Conservation (phyloP, 345 rosid species). For the Physaria fendleri region DNA sequence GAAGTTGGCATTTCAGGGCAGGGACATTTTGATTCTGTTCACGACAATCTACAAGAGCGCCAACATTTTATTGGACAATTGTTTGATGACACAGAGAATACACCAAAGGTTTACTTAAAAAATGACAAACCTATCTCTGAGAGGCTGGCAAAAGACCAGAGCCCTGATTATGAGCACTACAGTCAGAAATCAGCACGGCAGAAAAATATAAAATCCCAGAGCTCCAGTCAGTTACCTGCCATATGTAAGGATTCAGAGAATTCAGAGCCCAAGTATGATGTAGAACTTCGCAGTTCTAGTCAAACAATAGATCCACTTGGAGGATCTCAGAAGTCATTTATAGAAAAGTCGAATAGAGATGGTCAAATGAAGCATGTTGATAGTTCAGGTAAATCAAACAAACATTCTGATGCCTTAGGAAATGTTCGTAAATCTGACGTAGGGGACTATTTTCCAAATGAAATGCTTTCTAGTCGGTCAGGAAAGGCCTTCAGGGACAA, state of each 20-base stretch:
- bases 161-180: conserved; percentile 35
- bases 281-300: conserved; percentile 35
- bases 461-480: conserved; percentile 35
- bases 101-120: conserved; percentile 34
- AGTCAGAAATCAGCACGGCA: conserved; percentile 39
- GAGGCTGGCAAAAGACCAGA: conserved; percentile 40
- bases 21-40: conserved; percentile 32
- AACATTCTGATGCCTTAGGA: conserved; percentile 40
- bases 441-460: conserved; percentile 36
- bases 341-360: conserved; percentile 44
- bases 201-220: conserved; percentile 56
- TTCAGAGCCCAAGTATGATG: conserved; percentile 35
- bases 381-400: conserved; percentile 38
- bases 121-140: conserved; percentile 46
- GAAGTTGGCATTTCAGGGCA: conserved; percentile 31
- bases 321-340: conserved; percentile 35
- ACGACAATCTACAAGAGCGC: conserved; percentile 42
- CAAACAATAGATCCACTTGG: conserved; percentile 35
- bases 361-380: conserved; percentile 35
- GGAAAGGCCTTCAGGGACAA: conserved; percentile 45
- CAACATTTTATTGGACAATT: conserved; percentile 66
- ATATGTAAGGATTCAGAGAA: conserved; percentile 34
- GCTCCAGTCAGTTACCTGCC: conserved; percentile 35
- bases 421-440: conserved; percentile 40
- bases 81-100: conserved; percentile 66